phyloP scores from a whole-genome alignment of 2,329 filamentous ascomycete genomes.

The Aureobasidium sp. region DNA sequence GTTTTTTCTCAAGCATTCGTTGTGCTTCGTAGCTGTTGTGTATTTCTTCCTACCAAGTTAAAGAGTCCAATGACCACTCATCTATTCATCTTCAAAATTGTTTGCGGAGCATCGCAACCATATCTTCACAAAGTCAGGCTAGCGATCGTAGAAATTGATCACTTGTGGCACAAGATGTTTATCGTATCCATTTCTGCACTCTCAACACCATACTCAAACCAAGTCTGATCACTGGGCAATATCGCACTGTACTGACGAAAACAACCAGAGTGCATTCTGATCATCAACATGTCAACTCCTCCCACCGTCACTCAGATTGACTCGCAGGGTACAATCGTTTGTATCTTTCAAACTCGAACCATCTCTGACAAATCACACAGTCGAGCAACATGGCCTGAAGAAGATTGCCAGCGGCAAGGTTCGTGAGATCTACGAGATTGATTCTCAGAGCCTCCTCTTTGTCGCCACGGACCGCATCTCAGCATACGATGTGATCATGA shows the following conservation, averaged over 20 bases:
- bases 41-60: not conserved
- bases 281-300: not conserved
- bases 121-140: not conserved
- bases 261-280: not conserved
- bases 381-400: slow-evolving; percentile 29
- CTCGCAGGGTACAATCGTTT: not conserved
- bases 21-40: not conserved
- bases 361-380: slow-evolving; percentile 20
- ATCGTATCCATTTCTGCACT: not conserved
- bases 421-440: slow-evolving; percentile 70
- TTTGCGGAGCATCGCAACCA: not conserved
- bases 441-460: slow-evolving; percentile 67
- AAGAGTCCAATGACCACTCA: slow-evolving; percentile 6
- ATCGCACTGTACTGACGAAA: not conserved
- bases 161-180: not conserved
- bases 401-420: slow-evolving; percentile 64
- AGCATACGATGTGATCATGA: slow-evolving; percentile 87
- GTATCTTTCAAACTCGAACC: not conserved
- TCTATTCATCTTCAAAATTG: not conserved
- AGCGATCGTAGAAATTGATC: not conserved
- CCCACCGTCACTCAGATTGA: slow-evolving; percentile 15
- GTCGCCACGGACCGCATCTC: slow-evolving; percentile 86
- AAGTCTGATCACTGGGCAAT: too few species aligned
- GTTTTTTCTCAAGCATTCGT: not conserved
- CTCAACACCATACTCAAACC: not conserved